Conservation (phyloP, 495 filamentous ascomycete genomes). For the Thermochaetoides thermophila region DNA sequence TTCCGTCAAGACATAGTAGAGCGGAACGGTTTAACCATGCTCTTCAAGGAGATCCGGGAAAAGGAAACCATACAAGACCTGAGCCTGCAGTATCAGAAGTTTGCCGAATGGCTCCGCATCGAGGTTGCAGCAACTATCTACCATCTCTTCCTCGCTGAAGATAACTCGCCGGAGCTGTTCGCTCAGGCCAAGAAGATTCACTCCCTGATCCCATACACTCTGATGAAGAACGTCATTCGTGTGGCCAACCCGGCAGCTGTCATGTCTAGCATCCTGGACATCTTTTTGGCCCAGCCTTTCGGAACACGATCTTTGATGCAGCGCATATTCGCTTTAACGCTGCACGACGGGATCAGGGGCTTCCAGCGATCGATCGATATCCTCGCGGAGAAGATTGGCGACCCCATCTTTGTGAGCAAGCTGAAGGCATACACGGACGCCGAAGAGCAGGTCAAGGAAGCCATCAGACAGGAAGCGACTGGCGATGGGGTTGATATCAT, state of each 20-base stretch:
- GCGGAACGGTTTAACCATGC: slow-evolving; percentile 71
- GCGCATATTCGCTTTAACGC: slow-evolving; percentile 78
- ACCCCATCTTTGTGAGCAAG: slow-evolving; percentile 66
- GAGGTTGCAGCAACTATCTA: slow-evolving; percentile 95
- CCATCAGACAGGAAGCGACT: slow-evolving; percentile 55
- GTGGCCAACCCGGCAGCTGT: slow-evolving; percentile 93
- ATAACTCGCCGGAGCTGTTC: slow-evolving; percentile 92
- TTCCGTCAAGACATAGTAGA: slow-evolving; percentile 46
- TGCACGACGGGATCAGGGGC: slow-evolving; percentile 74
- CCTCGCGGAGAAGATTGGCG: slow-evolving; percentile 56
- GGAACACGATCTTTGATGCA: slow-evolving; percentile 81
- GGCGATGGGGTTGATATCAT: slow-evolving; percentile 65
- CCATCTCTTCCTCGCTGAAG: slow-evolving; percentile 92
- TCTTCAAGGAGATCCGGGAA: slow-evolving; percentile 81
- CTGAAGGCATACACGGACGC: slow-evolving; percentile 62
- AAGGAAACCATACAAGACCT: slow-evolving; percentile 77
- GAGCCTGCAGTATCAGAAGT: slow-evolving; percentile 90
- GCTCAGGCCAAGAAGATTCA: slow-evolving; percentile 88
- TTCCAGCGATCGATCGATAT: slow-evolving; percentile 78
- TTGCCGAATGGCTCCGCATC: slow-evolving; percentile 95
- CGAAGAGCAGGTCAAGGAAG: slow-evolving; percentile 55
- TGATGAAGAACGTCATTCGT: slow-evolving; percentile 91
- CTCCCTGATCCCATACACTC: slow-evolving; percentile 76
- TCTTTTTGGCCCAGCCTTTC: slow-evolving; percentile 92
- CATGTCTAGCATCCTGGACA: slow-evolving; percentile 81